Base-by-base conservation (phyloP, 768 basidiomycete species). In the Pseudohyphozyma bogoriensis region DNA sequence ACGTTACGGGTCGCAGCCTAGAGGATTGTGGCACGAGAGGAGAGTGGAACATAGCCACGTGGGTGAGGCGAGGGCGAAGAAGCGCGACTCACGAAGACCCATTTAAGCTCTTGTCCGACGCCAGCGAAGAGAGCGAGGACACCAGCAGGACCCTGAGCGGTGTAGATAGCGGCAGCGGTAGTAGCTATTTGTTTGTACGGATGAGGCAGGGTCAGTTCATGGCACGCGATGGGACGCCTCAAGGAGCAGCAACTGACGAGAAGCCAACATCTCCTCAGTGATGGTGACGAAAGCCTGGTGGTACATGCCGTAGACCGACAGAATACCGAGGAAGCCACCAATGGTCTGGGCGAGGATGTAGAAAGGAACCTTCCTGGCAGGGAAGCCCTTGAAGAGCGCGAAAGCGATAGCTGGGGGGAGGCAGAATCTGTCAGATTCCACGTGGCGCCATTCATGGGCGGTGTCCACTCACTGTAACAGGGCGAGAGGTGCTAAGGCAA, bases 341-440 rank as follows among this genome's bases (percentile, higher is more conserved):
- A 84, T 63, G 62, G 84, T 77, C 68, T 87, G 85, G 0, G 83
- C 79, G 16, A 79, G 44, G 60, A 85, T 83, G 68, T 84, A 86
- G 72, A 83, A 85, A 0, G 87, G 87, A 0, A 87, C 87, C 71
- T 89, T 89, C 65, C 78, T 79, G 84, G 85, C 85, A 0, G 87
- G 85, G 73, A 89, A 88, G 49, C 78, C 79, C 63, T 87, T 81
- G 72, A 82, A 82, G 3, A 80, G 76, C 6, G 85, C 85, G 47
- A 87, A 69, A 18, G 82, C 78, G 52, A 89, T 73, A 22, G 87
- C 50, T 51, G 50, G 3, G 29, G 15, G 35, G 22, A 33, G n/a
- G n/a, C n/a, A n/a, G n/a, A n/a, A n/a, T n/a, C n/a, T n/a, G n/a
- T n/a, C n/a, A n/a, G n/a, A n/a, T n/a, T n/a, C n/a, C n/a, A n/a